These are phyloP conservation scores for Arctium minus DNA, from an alignment of 129 eudicot species.

Conservation along the genomic window DNA sequence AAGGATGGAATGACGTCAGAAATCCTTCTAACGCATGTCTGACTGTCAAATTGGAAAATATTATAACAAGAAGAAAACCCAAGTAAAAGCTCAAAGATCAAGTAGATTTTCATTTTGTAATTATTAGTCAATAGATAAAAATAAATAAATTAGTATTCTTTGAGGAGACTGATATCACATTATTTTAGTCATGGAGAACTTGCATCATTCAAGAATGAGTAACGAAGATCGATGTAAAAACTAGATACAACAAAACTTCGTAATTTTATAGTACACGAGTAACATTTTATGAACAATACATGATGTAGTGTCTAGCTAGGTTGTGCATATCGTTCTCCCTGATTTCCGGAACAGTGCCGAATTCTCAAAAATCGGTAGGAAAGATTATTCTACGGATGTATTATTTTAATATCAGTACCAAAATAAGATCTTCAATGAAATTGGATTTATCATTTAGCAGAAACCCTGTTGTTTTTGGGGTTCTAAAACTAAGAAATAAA, in stretches of 20 bases:
- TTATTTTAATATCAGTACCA: not conserved
- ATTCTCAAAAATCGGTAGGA: constrained; percentile 22
- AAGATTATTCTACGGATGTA: constrained; percentile 12
- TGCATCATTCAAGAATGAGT: constrained; percentile 2
- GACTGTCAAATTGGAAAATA: constrained; percentile 7
- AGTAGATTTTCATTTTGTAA: not conserved
- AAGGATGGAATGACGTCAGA: constrained; percentile 24
- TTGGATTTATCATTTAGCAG: constrained; percentile 14
- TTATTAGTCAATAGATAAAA: not conserved
- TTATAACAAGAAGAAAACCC: not conserved
- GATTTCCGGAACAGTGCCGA: constrained; percentile 27
- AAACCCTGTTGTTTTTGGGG: not conserved
- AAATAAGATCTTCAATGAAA: constrained; percentile 22
- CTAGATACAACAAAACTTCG: not conserved
- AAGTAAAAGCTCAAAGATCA: not conserved
- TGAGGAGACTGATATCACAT: not conserved
- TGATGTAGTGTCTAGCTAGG: constrained; percentile 30
- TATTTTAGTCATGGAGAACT: constrained; percentile 1
- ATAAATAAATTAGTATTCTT: not conserved
- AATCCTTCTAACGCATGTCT: constrained; percentile 7
- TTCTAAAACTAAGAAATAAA: too few relatives aligned
- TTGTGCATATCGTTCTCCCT: constrained; percentile 36
- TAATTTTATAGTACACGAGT: not conserved
- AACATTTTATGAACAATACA: constrained; percentile 21
- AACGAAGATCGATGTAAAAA: constrained; percentile 23